These are phyloP conservation scores for Canna indica DNA, from an alignment of 176 grass and related monocot species.

Conservation along the genomic window DNA sequence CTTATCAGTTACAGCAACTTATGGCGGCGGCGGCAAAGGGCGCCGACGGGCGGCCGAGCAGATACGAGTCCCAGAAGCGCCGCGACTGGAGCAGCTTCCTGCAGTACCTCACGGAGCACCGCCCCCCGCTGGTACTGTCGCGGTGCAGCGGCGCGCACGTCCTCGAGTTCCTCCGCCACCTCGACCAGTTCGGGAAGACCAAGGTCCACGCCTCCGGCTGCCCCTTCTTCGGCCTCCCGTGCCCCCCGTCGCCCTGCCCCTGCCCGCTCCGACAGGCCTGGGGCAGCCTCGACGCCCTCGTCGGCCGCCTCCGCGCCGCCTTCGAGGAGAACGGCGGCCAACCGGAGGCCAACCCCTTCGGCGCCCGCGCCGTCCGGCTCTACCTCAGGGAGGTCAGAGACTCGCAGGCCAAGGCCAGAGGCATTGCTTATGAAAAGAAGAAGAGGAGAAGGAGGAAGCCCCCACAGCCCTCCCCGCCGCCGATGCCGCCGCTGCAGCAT, in stretches of 20 bases:
- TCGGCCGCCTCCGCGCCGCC: conserved; percentile 17
- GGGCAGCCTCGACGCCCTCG: conserved; percentile 18
- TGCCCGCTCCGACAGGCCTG: conserved; percentile 19
- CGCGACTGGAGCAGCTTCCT: conserved; percentile 8
- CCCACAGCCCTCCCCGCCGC: neutral
- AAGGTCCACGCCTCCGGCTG: conserved; percentile 10
- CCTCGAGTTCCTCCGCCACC: conserved; percentile 14
- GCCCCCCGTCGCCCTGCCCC: conserved; percentile 5
- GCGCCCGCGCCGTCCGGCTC: conserved; percentile 1
- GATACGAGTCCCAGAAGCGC: conserved; percentile 19
- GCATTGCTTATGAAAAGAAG: conserved; percentile 10
- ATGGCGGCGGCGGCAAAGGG: neutral
- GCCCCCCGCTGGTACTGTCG: conserved; percentile 9
- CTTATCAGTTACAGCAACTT: neutral
- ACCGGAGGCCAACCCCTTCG: conserved; percentile 11
- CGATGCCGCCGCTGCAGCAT: neutral
- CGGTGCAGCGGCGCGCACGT: conserved; percentile 19
- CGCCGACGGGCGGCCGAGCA: neutral
- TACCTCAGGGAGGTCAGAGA: conserved; percentile 14
- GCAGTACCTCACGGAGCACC: conserved; percentile 16
- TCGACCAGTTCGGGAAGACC: conserved; percentile 17
- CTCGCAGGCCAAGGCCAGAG: conserved; percentile 9
- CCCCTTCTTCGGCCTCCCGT: conserved; percentile 14
- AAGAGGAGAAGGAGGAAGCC: neutral
- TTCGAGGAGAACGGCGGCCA: conserved; percentile 19